Conservation (phyloP, 1,284 basidiomycete species). For the Rhodotorula sp. region DNA sequence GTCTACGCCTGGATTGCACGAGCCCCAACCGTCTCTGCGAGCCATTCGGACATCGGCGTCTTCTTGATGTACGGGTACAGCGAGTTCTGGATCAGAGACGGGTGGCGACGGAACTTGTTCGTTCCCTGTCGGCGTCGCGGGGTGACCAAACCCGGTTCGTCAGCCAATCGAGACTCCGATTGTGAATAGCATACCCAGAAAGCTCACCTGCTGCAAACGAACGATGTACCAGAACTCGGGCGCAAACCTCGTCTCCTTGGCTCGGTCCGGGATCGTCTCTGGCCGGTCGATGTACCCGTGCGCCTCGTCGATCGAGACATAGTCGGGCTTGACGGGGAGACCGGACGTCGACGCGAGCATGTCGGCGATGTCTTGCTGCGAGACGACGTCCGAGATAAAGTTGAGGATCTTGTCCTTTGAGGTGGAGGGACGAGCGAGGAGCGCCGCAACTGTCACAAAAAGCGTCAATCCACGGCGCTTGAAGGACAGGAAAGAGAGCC, state of each 20-base stretch:
- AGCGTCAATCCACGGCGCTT: too few relatives aligned
- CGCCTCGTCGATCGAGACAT: constrained; percentile 2
- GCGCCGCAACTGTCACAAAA: not conserved
- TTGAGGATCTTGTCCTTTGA: not conserved
- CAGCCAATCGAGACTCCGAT: too few relatives aligned
- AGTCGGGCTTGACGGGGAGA: not conserved
- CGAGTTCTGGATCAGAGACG: constrained; percentile 5
- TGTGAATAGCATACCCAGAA: too few relatives aligned
- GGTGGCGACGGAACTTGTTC: constrained; percentile 7
- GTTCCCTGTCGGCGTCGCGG: not conserved
- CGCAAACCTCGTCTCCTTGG: constrained; percentile 1
- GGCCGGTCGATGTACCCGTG: not conserved
- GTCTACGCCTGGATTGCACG: not conserved
- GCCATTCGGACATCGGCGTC: not conserved
- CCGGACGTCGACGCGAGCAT: not conserved
- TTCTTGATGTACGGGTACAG: constrained; percentile 1
- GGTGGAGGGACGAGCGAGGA: not conserved
- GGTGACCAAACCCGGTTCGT: too few relatives aligned
- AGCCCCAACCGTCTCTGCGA: not conserved
- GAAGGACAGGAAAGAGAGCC: too few relatives aligned
- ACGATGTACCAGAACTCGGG: constrained; percentile 7
- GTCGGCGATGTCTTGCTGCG: constrained; percentile 7
- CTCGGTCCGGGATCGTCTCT: not conserved
- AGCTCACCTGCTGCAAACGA: constrained; percentile 3
- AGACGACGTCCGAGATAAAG: constrained; percentile 3